Base-by-base conservation (phyloP, 345 rosid species). In the Eucalyptus curtisii region DNA sequence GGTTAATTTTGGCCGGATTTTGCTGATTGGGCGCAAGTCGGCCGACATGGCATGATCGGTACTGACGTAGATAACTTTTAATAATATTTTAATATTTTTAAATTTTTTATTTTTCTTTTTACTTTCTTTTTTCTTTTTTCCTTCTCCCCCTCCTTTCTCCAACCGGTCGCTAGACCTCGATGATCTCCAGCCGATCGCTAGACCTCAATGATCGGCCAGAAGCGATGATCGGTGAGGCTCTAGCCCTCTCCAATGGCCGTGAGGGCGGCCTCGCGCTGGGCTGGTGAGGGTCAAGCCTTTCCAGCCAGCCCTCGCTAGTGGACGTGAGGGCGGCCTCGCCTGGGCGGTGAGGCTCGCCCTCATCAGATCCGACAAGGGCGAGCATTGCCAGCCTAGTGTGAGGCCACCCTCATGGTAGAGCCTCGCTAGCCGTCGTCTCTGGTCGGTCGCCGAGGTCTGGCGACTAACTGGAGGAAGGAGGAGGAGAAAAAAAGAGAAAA, bases 61-160 rank as follows among this genome's bases (percentile, higher is more conserved):
- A 0, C 0, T 52, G 0, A 1, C 4, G 0, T 52, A 2, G 0
- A 52, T 0, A 52, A 52, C 1, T 52, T 52, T 52, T 52, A 52
- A 52, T 52, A 52, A 20, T 52, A 52, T 52, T 52, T 52, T 52
- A 19, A 7, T 19, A 3, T 52, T 20, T 52, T 52, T 3, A 2
- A 52, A 19, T 7, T 52, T 52, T 52, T 20, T 1, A 52, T 17
- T 3, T 52, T 3, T 50, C 0, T 3, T 1, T 52, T 50, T 16
- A 52, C 55, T 50, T 50, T 17, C 0, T 17, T 17, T 50, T 52
- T 52, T 16, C 0, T 7, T 19, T 20, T 52, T 52, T 3, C 0
- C 10, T 52, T 52, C 57, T 52, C 9, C 57, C 57, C 24, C 4
- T 52, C 4, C 53, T 50, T 50, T 50, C 53, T 52, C 57, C 3